Evolutionary conservation across 129 eudicot genomes (phyloP).

Genomic region (Chrysanthemum makinoi): DNA sequence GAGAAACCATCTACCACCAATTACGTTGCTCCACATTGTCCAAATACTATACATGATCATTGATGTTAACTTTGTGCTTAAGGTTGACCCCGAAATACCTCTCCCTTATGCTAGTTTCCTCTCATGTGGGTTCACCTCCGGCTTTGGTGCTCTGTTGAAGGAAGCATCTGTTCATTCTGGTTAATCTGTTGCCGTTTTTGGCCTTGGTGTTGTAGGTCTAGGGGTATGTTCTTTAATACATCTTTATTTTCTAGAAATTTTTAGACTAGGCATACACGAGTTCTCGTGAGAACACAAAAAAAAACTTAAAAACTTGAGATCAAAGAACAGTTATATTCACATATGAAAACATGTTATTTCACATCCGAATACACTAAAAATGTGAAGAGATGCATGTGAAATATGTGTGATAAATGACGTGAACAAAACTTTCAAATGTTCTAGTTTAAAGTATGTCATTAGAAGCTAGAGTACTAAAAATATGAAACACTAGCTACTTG

Average conservation of each 20-base stretch:
- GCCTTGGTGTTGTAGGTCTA: constrained; percentile 73
- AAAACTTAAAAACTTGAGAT: too few relatives aligned
- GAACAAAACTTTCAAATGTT: too few relatives aligned
- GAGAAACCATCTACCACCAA: constrained; percentile 41
- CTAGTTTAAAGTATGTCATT: too few relatives aligned
- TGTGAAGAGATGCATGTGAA: too few relatives aligned
- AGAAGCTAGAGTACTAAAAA: too few relatives aligned
- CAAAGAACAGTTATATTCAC: neutral
- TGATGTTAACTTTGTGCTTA: constrained; percentile 37
- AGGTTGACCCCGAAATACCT: constrained; percentile 43
- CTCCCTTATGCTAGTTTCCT: constrained; percentile 52
- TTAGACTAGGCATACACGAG: too few relatives aligned
- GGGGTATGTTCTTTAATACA: constrained; percentile 35
- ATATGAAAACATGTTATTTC: too few relatives aligned
- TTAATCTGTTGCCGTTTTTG: constrained; percentile 53
- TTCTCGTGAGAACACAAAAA: too few relatives aligned
- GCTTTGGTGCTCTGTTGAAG: constrained; percentile 49
- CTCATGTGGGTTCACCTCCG: constrained; percentile 59
- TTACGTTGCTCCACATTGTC: constrained; percentile 60
- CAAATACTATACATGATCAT: constrained; percentile 49
- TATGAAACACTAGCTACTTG: constrained; percentile 19
- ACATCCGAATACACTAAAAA: too few relatives aligned
- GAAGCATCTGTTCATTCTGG: constrained; percentile 38
- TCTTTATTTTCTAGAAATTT: too few relatives aligned
- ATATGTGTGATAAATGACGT: too few relatives aligned